Conservation (phyloP, 1,284 basidiomycete species). For the Ganoderma boninense region DNA sequence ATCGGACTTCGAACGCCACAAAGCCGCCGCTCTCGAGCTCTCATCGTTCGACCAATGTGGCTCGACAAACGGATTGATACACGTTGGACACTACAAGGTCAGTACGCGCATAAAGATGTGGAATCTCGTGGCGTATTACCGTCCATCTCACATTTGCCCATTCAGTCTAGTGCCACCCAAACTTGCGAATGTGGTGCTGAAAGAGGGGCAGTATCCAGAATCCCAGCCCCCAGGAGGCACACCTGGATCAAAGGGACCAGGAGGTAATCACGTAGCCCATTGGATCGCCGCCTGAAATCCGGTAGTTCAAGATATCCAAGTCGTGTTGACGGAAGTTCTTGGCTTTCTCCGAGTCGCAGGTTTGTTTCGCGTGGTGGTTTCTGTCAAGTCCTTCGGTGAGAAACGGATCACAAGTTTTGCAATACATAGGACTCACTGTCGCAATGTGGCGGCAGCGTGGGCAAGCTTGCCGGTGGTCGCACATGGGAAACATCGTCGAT, state of each 20-base stretch:
- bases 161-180: too few species aligned
- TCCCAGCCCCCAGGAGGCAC: too few species aligned
- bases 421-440: neutral
- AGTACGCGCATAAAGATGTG: neutral
- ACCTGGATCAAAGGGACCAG: neutral
- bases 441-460: neutral
- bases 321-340: neutral
- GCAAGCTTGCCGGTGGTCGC: neutral
- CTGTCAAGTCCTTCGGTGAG: neutral
- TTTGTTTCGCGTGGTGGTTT: neutral
- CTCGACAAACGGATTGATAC: slow-evolving; percentile 54
- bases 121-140: neutral
- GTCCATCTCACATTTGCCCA: neutral
- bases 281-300: too few species aligned
- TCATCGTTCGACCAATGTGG: slow-evolving; percentile 18
- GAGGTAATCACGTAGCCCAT: too few species aligned
- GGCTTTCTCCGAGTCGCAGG: neutral
- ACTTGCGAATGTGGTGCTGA: too few species aligned
- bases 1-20: neutral
- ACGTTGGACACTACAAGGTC: neutral
- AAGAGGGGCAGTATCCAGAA: too few species aligned
- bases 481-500: too few species aligned
- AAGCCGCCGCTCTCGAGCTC: neutral
- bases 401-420: neutral
- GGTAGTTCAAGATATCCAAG: too few species aligned